These are phyloP conservation scores for Sophora flavescens DNA, from an alignment of 306 rosid genomes.

Conservation along the genomic window DNA sequence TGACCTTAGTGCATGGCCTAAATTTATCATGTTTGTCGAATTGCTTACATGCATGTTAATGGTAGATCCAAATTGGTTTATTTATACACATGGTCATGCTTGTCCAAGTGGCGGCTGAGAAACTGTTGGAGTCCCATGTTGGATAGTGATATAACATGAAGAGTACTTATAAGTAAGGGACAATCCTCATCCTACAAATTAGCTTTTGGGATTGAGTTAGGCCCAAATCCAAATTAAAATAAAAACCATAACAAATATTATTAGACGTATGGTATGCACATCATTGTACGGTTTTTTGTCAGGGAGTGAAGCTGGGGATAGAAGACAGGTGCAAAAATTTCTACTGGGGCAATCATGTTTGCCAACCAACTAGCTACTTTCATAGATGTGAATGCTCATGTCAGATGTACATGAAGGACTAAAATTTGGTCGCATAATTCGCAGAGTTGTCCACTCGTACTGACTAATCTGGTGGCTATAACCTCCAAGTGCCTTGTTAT, in stretches of 20 bases:
- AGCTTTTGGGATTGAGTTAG: no score
- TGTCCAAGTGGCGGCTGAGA: neutral
- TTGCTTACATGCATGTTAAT: neutral
- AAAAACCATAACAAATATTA: no score
- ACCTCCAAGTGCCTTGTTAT: conserved; percentile 19
- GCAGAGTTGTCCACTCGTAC: conserved; percentile 18
- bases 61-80: neutral
- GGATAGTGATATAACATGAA: no score
- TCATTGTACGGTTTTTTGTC: neutral
- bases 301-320: neutral
- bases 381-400: conserved; percentile 11
- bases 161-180: no score
- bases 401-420: conserved; percentile 21
- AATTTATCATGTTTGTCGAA: neutral
- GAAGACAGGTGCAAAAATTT: conserved; percentile 7
- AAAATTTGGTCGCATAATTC: conserved; percentile 10
- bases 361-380: conserved; percentile 21
- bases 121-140: no score
- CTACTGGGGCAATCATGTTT: conserved; percentile 30
- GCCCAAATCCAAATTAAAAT: no score
- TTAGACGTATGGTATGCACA: neutral
- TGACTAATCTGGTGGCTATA: conserved; percentile 30
- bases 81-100: neutral
- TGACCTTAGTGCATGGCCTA: conserved; percentile 30
- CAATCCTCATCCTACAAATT: no score